These are phyloP conservation scores for Astrothelium subdiscretum DNA, from an alignment of 495 filamentous ascomycete species.

Conservation along the genomic window DNA sequence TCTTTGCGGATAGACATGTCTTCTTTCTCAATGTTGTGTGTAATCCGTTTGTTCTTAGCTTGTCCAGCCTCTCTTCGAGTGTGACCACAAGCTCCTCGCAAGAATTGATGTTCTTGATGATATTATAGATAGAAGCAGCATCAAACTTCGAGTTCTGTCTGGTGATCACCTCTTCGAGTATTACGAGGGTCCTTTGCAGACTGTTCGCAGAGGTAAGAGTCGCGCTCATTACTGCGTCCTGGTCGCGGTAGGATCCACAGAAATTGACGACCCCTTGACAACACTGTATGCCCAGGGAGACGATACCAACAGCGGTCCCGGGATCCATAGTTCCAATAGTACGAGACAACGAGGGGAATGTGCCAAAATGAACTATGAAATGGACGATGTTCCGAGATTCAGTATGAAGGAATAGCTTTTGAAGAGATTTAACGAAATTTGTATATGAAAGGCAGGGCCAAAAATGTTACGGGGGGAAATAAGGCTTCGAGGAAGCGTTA, in stretches of 20 bases:
- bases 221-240: neutral
- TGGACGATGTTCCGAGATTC: neutral
- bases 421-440: neutral
- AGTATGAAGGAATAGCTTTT: neutral
- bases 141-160: neutral
- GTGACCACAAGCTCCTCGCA: neutral
- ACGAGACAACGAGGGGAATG: neutral
- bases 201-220: neutral
- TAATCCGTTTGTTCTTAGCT: neutral
- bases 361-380: neutral
- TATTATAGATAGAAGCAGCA: neutral
- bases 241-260: neutral
- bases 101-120: neutral
- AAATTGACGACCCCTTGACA: slow-evolving; percentile 11
- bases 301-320: slow-evolving; percentile 5
- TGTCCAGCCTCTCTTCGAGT: neutral
- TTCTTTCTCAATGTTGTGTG: neutral
- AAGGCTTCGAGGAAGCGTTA: neutral
- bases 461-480: neutral
- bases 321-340: neutral
- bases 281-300: slow-evolving; percentile 7
- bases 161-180: neutral
- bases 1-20: neutral
- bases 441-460: neutral
- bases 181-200: neutral